Evolutionary conservation across 1,284 basidiomycete species (phyloP), one percentile per base, ranked within the genome.

Genomic region (Cryptococcus jaspeensis): DNA sequence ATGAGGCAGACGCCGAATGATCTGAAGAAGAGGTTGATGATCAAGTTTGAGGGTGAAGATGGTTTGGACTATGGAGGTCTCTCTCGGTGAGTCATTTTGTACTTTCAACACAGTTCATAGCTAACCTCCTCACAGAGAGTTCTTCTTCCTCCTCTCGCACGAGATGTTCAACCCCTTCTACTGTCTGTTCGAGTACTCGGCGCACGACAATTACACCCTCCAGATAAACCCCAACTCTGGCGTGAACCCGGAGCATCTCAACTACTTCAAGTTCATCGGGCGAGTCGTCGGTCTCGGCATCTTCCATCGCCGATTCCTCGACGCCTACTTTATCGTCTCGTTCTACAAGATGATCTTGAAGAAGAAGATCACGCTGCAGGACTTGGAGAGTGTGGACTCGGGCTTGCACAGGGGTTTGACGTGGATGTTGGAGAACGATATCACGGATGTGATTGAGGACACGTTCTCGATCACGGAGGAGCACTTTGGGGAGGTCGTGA

Each of bases 91-190:
- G 83, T 76, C 48, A 20, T 36, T 18, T n/a, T 39, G 32, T 25
- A 38, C 40, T 25, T 43, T 16, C 13, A 16, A 41, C n/a, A n/a
- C n/a, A n/a, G n/a, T n/a, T n/a, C n/a, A n/a, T n/a, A 15, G 32
- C 22, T 35, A 25, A 35, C 46, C 18, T 32, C 28, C 28, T 9
- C 28, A 9, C 28, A 92, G 93, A 81, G 95, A 99, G 81, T 98
- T 95, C 88, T 99, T 99, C 86, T 99, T 99, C 90, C 81, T 99
- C 55, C 84, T 99, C 53, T 97, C 93, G 35, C 96, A 99, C 80
- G 96, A 99, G 77, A 92, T 94, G 81, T 94, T 95, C 82, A 92
- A 95, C 78, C 93, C 93, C n/a, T 96, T 95, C 80, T 99, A 99
- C 78, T 96, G 96, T 66, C 82, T 99, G 44, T 99, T 99, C 79